Percentiles rank a stretch among this genome's conserved stretches.
Evolutionary conservation across 2,329 filamentous ascomycete species (phyloP).

Genomic region (Elsinoe perseae): DNA sequence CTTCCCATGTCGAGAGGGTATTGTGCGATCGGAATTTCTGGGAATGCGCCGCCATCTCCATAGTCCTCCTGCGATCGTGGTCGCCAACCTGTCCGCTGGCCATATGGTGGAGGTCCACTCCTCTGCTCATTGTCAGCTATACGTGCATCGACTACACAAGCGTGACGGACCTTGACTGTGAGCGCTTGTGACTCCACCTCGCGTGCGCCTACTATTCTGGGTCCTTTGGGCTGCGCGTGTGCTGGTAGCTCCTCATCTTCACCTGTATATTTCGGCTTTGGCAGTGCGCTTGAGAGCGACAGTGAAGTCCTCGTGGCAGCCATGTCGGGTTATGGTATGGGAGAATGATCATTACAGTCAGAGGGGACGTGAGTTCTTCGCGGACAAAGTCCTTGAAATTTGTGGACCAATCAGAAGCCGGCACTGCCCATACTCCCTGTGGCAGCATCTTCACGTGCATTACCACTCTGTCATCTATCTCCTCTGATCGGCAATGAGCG

Average conservation of each 20-base stretch:
- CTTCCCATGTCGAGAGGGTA: slow-evolving; percentile 94
- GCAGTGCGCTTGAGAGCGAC: slow-evolving; percentile 70
- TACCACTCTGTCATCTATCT: background rate
- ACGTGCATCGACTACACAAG: background rate
- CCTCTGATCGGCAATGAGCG: slow-evolving; percentile 13
- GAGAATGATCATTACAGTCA: background rate
- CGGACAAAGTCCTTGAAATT: slow-evolving; percentile 1
- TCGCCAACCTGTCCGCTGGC: slow-evolving; percentile 81
- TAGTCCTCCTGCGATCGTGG: slow-evolving; percentile 85
- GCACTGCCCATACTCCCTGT: background rate
- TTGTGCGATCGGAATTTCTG: slow-evolving; percentile 86
- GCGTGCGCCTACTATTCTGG: slow-evolving; percentile 70
- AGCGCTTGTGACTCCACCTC: slow-evolving; percentile 81
- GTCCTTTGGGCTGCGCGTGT: slow-evolving; percentile 67
- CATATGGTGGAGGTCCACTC: slow-evolving; percentile 79
- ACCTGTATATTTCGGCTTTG: slow-evolving; percentile 83
- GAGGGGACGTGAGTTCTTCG: background rate
- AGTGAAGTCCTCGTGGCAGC: slow-evolving; percentile 47
- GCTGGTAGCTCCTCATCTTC: slow-evolving; percentile 74
- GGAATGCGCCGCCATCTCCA: slow-evolving; percentile 92
- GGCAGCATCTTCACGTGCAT: background rate
- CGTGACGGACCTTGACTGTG: slow-evolving; percentile 57
- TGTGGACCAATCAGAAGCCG: background rate
- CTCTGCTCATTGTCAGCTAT: slow-evolving; percentile 42
- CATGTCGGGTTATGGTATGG: slow-evolving; percentile 40